phyloP scores from a whole-genome alignment of 306 rosid genomes.

The Pterocarpus santalinus region DNA sequence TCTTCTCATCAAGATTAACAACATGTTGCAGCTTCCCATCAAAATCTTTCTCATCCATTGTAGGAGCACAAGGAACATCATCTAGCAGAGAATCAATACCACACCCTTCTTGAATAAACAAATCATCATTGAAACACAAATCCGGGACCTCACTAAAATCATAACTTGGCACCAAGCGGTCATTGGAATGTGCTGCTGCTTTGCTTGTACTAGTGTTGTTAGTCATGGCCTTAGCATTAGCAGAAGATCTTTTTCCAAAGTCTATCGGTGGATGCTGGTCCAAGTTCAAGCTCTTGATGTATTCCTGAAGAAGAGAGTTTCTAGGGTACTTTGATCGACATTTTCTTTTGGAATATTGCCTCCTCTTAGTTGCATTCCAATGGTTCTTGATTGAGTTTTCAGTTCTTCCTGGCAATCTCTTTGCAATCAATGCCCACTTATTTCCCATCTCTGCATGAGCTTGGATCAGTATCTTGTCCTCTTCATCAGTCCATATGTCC shows the following conservation, averaged over 20 bases:
- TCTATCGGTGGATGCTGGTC: constrained; percentile 54
- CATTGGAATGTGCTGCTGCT: constrained; percentile 35
- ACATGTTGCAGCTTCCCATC: constrained; percentile 34
- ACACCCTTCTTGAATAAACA: constrained; percentile 67
- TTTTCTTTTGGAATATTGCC: constrained; percentile 87
- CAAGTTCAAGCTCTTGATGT: constrained; percentile 84
- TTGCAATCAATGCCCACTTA: constrained; percentile 98
- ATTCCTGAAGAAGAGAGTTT: constrained; percentile 79
- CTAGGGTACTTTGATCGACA: constrained; percentile 80
- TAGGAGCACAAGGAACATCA: constrained; percentile 60
- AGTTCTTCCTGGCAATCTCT: constrained; percentile 87
- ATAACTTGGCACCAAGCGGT: constrained; percentile 54
- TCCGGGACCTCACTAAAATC: constrained; percentile 64
- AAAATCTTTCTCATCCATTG: constrained; percentile 42
- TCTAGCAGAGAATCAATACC: constrained; percentile 72
- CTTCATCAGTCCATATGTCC: constrained; percentile 93
- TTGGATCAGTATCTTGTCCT: constrained; percentile 76
- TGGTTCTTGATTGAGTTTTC: constrained; percentile 97
- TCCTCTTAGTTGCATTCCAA: constrained; percentile 97
- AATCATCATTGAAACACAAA: constrained; percentile 65
- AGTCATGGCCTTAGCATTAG: constrained; percentile 18
- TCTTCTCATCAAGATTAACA: constrained; percentile 47
- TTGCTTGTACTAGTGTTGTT: constrained; percentile 33
- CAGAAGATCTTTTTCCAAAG: constrained; percentile 51
- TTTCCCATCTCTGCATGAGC: constrained; percentile 89